phyloP scores from a whole-genome alignment of 2,329 filamentous ascomycete genomes.

The Alternaria viburni region DNA sequence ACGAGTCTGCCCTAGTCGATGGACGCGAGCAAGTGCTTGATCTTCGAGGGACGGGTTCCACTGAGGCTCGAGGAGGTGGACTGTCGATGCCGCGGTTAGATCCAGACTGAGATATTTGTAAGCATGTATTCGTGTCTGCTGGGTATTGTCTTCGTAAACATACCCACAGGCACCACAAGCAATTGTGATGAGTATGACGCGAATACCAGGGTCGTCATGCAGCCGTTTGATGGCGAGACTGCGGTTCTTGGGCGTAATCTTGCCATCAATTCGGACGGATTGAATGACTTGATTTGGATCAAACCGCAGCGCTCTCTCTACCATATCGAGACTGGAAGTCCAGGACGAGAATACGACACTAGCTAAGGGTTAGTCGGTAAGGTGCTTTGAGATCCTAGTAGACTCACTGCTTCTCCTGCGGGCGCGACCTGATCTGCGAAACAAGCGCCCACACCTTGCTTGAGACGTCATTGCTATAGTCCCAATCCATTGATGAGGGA shows the following conservation, averaged over 20 bases:
- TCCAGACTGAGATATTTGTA: conserved; percentile 28
- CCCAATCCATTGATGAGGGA: not conserved
- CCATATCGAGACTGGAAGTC: conserved; percentile 57
- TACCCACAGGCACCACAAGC: conserved; percentile 61
- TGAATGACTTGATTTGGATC: conserved; percentile 29
- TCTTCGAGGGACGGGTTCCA: conserved; percentile 56
- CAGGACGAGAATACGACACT: conserved; percentile 62
- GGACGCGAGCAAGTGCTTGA: conserved; percentile 49
- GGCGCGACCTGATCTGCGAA: not conserved
- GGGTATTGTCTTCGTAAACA: conserved; percentile 12
- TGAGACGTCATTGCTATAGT: not conserved
- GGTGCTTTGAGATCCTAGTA: rapidly evolving
- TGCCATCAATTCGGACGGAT: conserved; percentile 57
- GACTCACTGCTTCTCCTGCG: not conserved
- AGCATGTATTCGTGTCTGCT: not conserved
- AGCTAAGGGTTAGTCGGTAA: not conserved
- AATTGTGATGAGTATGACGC: conserved; percentile 56
- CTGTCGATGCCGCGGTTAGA: conserved; percentile 56
- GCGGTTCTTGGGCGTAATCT: conserved; percentile 52
- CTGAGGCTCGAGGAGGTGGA: conserved; percentile 61
- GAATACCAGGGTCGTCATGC: conserved; percentile 43
- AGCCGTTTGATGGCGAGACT: conserved; percentile 52
- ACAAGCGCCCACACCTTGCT: not conserved
- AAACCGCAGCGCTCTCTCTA: conserved; percentile 36
- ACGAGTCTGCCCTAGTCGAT: conserved; percentile 28